phyloP scores from a whole-genome alignment of 2,329 filamentous ascomycete species.

The Alternaria sp. region DNA sequence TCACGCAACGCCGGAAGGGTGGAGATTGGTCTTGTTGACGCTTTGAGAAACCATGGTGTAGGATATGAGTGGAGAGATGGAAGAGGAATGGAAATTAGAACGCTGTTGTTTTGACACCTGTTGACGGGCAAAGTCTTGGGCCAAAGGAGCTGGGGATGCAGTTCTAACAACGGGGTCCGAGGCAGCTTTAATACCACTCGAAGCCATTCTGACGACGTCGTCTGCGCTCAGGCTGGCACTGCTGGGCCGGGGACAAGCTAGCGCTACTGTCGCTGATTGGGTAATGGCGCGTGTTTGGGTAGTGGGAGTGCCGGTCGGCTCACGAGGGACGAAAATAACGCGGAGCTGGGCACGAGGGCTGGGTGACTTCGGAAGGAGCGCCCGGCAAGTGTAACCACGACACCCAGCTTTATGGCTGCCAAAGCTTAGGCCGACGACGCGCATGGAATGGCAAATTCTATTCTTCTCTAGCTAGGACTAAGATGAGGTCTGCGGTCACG shows the following conservation, averaged over 20 bases:
- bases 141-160: conserved; percentile 55
- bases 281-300: conserved; percentile 15
- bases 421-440: conserved; percentile 3
- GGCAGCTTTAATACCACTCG: conserved; percentile 46
- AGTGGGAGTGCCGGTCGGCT: conserved; percentile 29
- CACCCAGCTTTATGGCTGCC: conserved; percentile 17
- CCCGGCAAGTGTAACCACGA: conserved; percentile 23
- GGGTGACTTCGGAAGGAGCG: conserved; percentile 26
- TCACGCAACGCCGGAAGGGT: conserved; percentile 89
- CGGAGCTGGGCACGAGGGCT: conserved; percentile 27
- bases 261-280: conserved; percentile 34
- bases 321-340: conserved; percentile 38
- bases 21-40: conserved; percentile 91
- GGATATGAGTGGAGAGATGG: conserved; percentile 50
- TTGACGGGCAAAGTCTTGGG: conserved; percentile 64
- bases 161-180: conserved; percentile 44
- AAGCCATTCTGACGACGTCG: conserved; percentile 41
- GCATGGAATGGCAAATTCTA: conserved; percentile 16
- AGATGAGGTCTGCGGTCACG: conserved; percentile 9
- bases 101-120: conserved; percentile 64
- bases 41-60: conserved; percentile 55
- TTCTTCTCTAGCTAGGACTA: not conserved
- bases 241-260: conserved; percentile 31
- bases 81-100: conserved; percentile 66
- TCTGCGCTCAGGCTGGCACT: conserved; percentile 27